A percentile compares a stretch with the other conserved stretches of the same genome.
These are phyloP conservation scores for Penicillium sp. DNA, from an alignment of 2,329 filamentous ascomycete genomes.

Conservation along the genomic window DNA sequence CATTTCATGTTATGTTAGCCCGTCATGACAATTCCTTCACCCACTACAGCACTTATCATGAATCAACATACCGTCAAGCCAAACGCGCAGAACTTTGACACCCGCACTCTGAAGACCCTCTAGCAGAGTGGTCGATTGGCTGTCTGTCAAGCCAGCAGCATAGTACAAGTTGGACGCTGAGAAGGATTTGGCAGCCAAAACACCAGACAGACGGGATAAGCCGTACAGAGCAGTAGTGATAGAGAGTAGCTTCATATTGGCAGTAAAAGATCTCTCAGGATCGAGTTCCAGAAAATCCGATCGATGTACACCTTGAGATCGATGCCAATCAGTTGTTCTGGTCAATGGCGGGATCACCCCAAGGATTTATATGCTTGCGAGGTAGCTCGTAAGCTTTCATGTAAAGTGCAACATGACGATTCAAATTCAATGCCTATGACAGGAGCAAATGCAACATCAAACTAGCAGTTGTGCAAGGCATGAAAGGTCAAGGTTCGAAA, in stretches of 20 bases:
- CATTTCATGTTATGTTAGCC: neutral
- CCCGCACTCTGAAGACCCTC: conserved; percentile 14
- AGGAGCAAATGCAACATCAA: too few species aligned
- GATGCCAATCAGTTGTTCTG: too few species aligned
- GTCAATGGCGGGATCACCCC: too few species aligned
- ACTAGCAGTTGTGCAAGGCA: too few species aligned
- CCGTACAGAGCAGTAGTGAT: neutral
- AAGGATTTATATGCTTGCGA: too few species aligned
- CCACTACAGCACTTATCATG: neutral
- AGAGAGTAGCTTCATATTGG: neutral
- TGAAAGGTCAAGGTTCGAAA: too few species aligned
- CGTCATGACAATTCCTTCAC: too few species aligned
- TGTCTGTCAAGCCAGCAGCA: conserved; percentile 19
- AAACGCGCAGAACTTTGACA: conserved; percentile 17
- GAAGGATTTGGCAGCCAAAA: conserved; percentile 14
- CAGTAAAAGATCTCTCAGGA: neutral
- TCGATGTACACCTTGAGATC: too few species aligned
- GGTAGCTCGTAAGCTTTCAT: too few species aligned
- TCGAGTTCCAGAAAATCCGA: neutral
- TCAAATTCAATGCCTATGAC: too few species aligned
- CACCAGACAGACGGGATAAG: neutral
- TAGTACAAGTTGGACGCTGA: conserved; percentile 24
- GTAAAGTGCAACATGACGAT: too few species aligned
- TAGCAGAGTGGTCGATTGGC: conserved; percentile 15
- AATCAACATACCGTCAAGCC: conserved; percentile 12